Conservation (phyloP, 2,329 filamentous ascomycete species). For the Samsoniella hepiali region DNA sequence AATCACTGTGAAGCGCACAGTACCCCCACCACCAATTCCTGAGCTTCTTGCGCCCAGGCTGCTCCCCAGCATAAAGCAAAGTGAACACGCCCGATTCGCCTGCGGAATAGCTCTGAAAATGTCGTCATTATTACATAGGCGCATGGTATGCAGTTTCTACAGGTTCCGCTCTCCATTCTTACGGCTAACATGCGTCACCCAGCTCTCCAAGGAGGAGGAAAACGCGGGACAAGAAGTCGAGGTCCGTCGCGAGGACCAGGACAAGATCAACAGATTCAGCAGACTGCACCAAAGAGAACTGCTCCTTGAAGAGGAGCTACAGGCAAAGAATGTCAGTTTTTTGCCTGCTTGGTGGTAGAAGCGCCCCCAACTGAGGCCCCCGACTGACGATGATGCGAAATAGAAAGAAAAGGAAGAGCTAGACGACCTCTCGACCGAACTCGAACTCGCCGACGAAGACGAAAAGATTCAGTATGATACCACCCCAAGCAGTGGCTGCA, state of each 20-base stretch:
- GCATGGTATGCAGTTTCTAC: slow-evolving; percentile 48
- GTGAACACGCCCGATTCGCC: background rate
- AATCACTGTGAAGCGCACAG: slow-evolving; percentile 8
- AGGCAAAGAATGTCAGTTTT: slow-evolving; percentile 63
- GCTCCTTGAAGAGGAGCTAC: slow-evolving; percentile 74
- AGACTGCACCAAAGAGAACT: slow-evolving; percentile 85
- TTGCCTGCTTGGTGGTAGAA: background rate
- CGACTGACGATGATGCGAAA: slow-evolving; percentile 19
- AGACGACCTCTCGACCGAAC: slow-evolving; percentile 84
- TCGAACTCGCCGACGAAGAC: slow-evolving; percentile 94
- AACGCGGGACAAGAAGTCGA: slow-evolving; percentile 79
- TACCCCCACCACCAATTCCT: slow-evolving; percentile 18
- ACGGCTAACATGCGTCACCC: slow-evolving; percentile 22
- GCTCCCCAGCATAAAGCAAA: background rate
- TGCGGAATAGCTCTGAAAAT: slow-evolving; percentile 25
- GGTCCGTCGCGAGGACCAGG: slow-evolving; percentile 93
- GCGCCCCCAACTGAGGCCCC: slow-evolving; percentile 19
- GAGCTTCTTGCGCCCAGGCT: background rate
- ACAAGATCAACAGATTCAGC: slow-evolving; percentile 98
- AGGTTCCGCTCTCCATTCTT: background rate
- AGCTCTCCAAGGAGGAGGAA: slow-evolving; percentile 96
- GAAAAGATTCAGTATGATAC: slow-evolving; percentile 77
- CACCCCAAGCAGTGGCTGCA: background rate
- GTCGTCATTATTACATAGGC: slow-evolving; percentile 52
- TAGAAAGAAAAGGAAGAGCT: slow-evolving; percentile 99